Base-by-base conservation (phyloP, 345 rosid genomes). In the Citrus australasica region DNA sequence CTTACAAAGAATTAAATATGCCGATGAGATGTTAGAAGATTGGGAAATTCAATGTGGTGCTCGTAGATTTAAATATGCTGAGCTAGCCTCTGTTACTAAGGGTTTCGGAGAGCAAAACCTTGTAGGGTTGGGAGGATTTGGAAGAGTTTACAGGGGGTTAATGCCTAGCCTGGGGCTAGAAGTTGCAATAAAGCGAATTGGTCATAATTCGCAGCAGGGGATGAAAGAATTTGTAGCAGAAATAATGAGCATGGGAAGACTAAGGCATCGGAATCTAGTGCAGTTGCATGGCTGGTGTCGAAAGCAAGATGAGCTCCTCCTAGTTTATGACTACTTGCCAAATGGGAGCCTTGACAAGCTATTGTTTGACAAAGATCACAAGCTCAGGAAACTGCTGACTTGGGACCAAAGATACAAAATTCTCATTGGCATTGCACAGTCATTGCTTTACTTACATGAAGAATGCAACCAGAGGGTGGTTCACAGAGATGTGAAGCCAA, bases 11-110 rank as follows among this genome's bases (percentile, higher is more conserved):
- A 69, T 66, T 0, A 79, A 63, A 48, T 22, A 69, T 70, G 78
- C 70, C 2, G 86, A 85, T 33, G 74, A 64, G 24, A 7, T 69
- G 21, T 58, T 81, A 4, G 91, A 88, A 28, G 88, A 86, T 2
- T 90, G 91, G 93, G 91, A 88, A 76, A 80, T 85, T 55, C 82
- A 85, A 7, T 83, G 80, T 46, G 88, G 90, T 72, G 89, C 91
- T 77, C 88, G 83, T 46, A 81, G 91, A 77, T 88, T 88, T 77
- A 63, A 83, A 42, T 88, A 90, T 35, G 68, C 79, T 30, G 90
- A 90, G 42, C 86, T 90, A 35, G 69, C 56, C 69, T 81, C 38
- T 42, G 88, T 90, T 24, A 85, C 93, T 22, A 84, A 73, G 4
- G 88, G 90, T 30, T 90, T 90, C 51, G 82, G 81, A 74, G 88